Evolutionary conservation across 768 basidiomycete species (phyloP), one percentile per base, ranked within the genome.

Genomic region (Trametes sanguinea): DNA sequence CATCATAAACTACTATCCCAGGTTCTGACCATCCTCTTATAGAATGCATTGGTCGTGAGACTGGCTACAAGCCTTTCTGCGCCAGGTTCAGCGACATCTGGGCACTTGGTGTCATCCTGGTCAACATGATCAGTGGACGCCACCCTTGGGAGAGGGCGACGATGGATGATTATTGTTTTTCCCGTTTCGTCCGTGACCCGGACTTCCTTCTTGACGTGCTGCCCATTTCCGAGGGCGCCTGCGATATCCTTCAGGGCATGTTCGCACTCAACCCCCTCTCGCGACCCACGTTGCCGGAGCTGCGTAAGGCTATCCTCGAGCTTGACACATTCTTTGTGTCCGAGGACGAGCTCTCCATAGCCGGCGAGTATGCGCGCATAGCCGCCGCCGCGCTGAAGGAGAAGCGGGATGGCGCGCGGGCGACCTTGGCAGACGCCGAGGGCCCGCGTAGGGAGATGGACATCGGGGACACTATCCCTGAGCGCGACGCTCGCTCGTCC

Each of bases 51-150:
- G 78, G 79, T 14, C 69, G 75, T 46, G 76, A 83, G 50, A 67
- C 76, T 57, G 69, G 79, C 72, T 74, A 75, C 61, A 68, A 80
- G 71, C 68, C 73, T 66, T 81, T 89, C 75, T 85, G 84, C 37
- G 84, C 87, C 54, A 77, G 80, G 11, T 76, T 81, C 63, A 88
- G 83, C 80, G 88, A 90, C 65, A 80, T 90, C 62, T 90, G 89
- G 89, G 79, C 89, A 4, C 73, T 90, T 30, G 89, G 88, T 22
- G 82, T 96, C 64, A 89, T 96, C 65, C 81, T 96, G 57, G 81
- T 89, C 66, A 95, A 94, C 74, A 83, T 96, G 77, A 85, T 90
- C 51, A 86, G 86, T 61, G 87, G 78, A 2, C 77, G 79, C 56
- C 81, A 80, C 66, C 83, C 82, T 30, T 86, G 85, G 85, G 70